phyloP scores from a whole-genome alignment of 1,284 basidiomycete genomes.

The Meira miltonrushii region DNA sequence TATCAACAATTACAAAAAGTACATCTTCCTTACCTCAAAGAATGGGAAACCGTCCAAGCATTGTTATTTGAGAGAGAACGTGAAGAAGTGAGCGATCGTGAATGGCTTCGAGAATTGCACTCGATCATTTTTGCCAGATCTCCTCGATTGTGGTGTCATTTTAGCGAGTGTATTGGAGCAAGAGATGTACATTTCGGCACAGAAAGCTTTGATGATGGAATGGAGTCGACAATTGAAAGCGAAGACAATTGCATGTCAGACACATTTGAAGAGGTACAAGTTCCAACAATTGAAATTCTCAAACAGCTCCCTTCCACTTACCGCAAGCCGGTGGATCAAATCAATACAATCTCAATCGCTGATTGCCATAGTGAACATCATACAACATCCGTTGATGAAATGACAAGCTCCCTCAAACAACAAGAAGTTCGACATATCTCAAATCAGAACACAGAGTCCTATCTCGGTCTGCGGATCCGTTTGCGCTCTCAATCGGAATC shows the following conservation, averaged over 20 bases:
- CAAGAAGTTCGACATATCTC: too few species aligned
- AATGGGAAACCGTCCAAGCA: neutral
- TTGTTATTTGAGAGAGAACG: neutral
- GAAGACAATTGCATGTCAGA: neutral
- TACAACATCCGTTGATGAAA: neutral
- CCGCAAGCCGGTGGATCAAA: neutral
- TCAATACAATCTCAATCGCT: too few species aligned
- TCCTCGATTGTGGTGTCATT: neutral
- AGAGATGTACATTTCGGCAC: neutral
- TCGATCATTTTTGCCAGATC: neutral
- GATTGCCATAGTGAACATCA: neutral
- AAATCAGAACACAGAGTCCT: too few species aligned
- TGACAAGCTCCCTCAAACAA: too few species aligned
- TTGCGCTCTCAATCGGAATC: too few species aligned
- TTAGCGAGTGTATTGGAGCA: conserved; percentile 2
- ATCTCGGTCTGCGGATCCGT: too few species aligned
- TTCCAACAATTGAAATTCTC: neutral
- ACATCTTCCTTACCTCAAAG: neutral
- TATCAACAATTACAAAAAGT: neutral
- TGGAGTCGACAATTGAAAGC: neutral
- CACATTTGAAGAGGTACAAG: neutral
- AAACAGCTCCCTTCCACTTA: neutral
- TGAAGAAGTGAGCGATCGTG: neutral
- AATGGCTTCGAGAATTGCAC: neutral
- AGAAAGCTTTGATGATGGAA: neutral